Evolutionary conservation across 2,329 filamentous ascomycete genomes (phyloP), one percentile per base, ranked within the genome.

Genomic region (Talaromyces sp.): DNA sequence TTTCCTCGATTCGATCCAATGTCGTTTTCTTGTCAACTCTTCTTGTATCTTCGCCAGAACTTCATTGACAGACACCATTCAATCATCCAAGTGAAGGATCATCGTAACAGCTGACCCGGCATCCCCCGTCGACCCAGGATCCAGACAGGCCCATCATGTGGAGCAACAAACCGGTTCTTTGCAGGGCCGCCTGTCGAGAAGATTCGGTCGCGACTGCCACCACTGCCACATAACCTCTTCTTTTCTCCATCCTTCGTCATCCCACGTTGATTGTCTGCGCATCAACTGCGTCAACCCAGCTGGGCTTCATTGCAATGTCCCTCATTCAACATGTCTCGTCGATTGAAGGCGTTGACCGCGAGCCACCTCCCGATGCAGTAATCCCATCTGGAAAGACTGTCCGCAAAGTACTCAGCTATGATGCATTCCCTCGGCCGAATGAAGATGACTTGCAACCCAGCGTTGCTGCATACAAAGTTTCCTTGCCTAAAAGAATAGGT

Each of bases 311-410:
- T n/a, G 31, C 45, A 60, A 84, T 85, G 82, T 84, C 83, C 71
- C 75, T 85, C 61, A 76, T 82, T 66, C 82, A 84, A 72, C 82
- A 83, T 72, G 82, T 84, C 64, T 81, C 81, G 58, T 76, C 78
- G 61, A 77, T 82, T 70, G 82, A 84, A 71, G 82, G 82, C 68
- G 75, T 75, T 56, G 82, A 84, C 70, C 76, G 80, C 65, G 79
- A 82, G 53, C 68, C 65, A 54, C 47, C 66, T 2, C 11, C 70
- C 8, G 73, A 73, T 36, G 68, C 36, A 22, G 68, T 61, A 71
- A 68, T 45, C 2, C 19, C 58, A 53, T 47, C 64, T 31, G 58
- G 68, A 17, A 77, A 73, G 68, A 72, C 74, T 8, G 67, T 82
- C 47, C 74, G 78, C 58, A 73, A 77, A 51, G 72, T 80, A 36